Evolutionary conservation across 2,329 filamentous ascomycete species (phyloP).

Genomic region (Microdochium trichocladiopsis): DNA sequence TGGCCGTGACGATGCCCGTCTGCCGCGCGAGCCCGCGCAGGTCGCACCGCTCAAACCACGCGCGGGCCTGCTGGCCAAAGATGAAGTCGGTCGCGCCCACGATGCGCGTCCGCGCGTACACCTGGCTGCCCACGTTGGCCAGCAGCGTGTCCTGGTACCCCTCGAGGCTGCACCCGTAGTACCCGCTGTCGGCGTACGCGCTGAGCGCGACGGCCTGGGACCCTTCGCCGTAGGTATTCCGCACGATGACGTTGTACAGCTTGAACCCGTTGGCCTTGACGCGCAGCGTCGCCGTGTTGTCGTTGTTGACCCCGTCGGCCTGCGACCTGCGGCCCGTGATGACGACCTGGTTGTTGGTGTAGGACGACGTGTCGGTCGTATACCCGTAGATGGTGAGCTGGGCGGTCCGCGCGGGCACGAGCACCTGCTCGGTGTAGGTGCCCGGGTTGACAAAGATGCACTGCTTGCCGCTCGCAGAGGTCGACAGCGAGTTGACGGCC

Average conservation of each 20-base stretch:
- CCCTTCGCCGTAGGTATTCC: conserved; percentile 37
- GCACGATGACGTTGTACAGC: conserved; percentile 54
- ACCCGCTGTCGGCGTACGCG: conserved; percentile 34
- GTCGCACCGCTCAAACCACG: conserved; percentile 36
- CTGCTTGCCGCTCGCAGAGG: conserved; percentile 37
- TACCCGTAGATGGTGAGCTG: conserved; percentile 51
- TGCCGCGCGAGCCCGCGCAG: conserved; percentile 26
- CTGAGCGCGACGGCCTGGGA: conserved; percentile 39
- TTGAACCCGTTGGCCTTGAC: conserved; percentile 42
- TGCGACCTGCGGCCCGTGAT: conserved; percentile 37
- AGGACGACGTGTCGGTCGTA: conserved; percentile 43
- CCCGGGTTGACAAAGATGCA: conserved; percentile 57
- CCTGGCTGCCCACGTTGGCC: conserved; percentile 35
- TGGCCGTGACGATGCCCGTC: conserved; percentile 36
- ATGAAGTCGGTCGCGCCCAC: conserved; percentile 43
- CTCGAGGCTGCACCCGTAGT: conserved; percentile 36
- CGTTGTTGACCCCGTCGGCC: conserved; percentile 40
- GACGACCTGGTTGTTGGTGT: conserved; percentile 50
- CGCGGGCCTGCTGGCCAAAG: conserved; percentile 33
- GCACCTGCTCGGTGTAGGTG: conserved; percentile 55
- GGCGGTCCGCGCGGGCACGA: conserved; percentile 37
- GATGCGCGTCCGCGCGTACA: conserved; percentile 36
- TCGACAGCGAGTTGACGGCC: conserved; percentile 52
- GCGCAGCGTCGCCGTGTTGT: conserved; percentile 38
- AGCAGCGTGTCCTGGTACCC: conserved; percentile 45